Evolutionary conservation across 2,329 filamentous ascomycete species (phyloP), one percentile per base, ranked within the genome.

Genomic region (Cyanodermella asteris): DNA sequence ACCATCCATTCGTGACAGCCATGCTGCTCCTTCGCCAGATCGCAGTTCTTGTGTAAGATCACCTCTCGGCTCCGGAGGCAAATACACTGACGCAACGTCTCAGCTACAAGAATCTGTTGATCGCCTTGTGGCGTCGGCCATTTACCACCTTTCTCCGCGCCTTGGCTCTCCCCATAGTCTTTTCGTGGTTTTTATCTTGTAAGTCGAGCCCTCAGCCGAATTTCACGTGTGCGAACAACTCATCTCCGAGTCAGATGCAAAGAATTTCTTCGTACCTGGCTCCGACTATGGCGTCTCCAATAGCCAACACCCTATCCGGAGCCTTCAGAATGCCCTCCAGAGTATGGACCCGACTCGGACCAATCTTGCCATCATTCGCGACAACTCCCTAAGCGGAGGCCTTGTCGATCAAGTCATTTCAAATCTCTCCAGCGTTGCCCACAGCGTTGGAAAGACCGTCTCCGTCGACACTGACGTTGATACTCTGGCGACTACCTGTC

Each of bases 221-320:
- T 11, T 14, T 16, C 7, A 4, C 9, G 23, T 22, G 19, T 20
- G 20, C 46, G 46, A 51, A 55, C 46, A 53, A 53, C 40, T 50
- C 50, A 36, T 61, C 61, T 23, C 53, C 54, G 26, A 84, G n/a
- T n/a, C n/a, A n/a, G n/a, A 74, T 44, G 72, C 78, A 10, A 72
- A 76, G 36, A 82, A 82, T 43, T 64, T 91, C 33, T 84, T 91
- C 39, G 64, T 82, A 4, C 72, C 78, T 1, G 72, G 76, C 2
- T 72, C 74, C 1, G 51, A 60, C 3, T 91, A 62, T 39, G 82
- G 82, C 22, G 68, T 91, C 34, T 74, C 71, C 22, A 43, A 56
- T 0, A 10, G 32, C 3, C 46, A 66, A 1, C 53, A 49, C 5
- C 57, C 68, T 0, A 49, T 91, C 32, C 63, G 69, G 30, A 61